Evolutionary conservation across 164 flowering plant genomes (phyloP).

Genomic region (Chimonanthus salicifolius): DNA sequence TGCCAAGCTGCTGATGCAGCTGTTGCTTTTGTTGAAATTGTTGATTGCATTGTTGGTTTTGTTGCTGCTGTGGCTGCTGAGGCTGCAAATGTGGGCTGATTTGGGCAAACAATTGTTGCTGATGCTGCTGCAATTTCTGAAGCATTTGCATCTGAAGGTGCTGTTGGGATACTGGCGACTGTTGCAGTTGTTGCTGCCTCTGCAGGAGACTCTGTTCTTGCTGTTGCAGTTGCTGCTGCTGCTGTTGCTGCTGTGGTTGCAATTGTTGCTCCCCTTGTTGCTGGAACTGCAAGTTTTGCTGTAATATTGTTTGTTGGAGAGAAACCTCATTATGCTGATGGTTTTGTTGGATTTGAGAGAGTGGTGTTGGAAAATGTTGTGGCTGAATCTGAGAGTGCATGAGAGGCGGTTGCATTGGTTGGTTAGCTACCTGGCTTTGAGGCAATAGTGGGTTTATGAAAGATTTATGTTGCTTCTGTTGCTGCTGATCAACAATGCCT

Average conservation of each 20-base stretch:
- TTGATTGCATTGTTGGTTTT: slow-evolving; percentile 35
- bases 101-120: slow-evolving; percentile 14
- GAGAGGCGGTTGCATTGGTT: slow-evolving; percentile 45
- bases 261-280: slow-evolving; percentile 33
- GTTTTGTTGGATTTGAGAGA: slow-evolving; percentile 38
- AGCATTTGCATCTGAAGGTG: slow-evolving; percentile 67
- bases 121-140: slow-evolving; percentile 80
- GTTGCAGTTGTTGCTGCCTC: slow-evolving; percentile 33
- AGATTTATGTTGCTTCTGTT: slow-evolving; percentile 39
- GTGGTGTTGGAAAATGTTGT: slow-evolving; percentile 42
- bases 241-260: slow-evolving; percentile 3
- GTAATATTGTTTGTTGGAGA: slow-evolving; percentile 38
- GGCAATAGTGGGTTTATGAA: slow-evolving; percentile 38
- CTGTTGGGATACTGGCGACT: slow-evolving; percentile 39
- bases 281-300: slow-evolving; percentile 26
- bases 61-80: slow-evolving; percentile 62
- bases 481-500: slow-evolving; percentile 38
- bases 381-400: slow-evolving; percentile 42
- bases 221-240: too few species aligned
- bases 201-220: slow-evolving; percentile 27
- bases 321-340: slow-evolving; percentile 26
- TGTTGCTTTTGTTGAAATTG: slow-evolving; percentile 35
- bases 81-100: slow-evolving; percentile 7
- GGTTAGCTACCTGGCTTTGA: slow-evolving; percentile 45
- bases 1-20: slow-evolving; percentile 30